phyloP scores from a whole-genome alignment of 1,284 basidiomycete species.

The Ustilago nuda region DNA sequence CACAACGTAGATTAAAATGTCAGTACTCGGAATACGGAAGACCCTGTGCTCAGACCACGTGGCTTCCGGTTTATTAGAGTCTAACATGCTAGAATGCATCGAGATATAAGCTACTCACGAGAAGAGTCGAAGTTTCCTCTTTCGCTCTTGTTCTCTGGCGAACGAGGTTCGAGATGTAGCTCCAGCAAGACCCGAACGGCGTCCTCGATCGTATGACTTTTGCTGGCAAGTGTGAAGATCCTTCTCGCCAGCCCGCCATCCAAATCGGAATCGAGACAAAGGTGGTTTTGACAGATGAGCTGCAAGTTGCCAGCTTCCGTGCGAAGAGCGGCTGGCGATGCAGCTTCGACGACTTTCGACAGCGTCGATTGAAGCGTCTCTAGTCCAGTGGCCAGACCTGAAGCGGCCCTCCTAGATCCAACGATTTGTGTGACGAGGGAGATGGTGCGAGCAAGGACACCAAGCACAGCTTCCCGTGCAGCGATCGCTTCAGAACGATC shows the following conservation, averaged over 20 bases:
- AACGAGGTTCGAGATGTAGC: constrained; percentile 3
- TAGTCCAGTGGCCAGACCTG: background rate
- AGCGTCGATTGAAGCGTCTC: constrained; percentile 8
- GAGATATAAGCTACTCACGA: constrained; percentile 12
- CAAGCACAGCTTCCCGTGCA: constrained; percentile 14
- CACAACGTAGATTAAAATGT: background rate
- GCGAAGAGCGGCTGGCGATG: constrained; percentile 15
- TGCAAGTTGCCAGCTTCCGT: constrained; percentile 26
- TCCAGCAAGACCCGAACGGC: constrained; percentile 17
- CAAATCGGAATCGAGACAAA: background rate
- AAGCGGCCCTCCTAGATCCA: background rate
- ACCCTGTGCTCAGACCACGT: constrained; percentile 26
- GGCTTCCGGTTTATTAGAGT: background rate
- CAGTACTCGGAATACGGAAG: constrained; percentile 14
- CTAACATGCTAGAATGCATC: background rate
- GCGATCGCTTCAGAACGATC: background rate
- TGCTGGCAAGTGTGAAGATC: constrained; percentile 2
- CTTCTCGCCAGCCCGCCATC: background rate
- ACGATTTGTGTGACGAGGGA: constrained; percentile 12
- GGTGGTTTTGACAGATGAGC: constrained; percentile 23
- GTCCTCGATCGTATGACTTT: constrained; percentile 9
- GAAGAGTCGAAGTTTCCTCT: constrained; percentile 3
- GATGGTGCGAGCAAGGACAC: constrained; percentile 11
- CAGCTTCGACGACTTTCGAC: constrained; percentile 20
- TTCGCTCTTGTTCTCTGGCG: background rate